These are phyloP conservation scores for Leersia perrieri DNA, from an alignment of 176 grass and related monocot species.

Conservation along the genomic window DNA sequence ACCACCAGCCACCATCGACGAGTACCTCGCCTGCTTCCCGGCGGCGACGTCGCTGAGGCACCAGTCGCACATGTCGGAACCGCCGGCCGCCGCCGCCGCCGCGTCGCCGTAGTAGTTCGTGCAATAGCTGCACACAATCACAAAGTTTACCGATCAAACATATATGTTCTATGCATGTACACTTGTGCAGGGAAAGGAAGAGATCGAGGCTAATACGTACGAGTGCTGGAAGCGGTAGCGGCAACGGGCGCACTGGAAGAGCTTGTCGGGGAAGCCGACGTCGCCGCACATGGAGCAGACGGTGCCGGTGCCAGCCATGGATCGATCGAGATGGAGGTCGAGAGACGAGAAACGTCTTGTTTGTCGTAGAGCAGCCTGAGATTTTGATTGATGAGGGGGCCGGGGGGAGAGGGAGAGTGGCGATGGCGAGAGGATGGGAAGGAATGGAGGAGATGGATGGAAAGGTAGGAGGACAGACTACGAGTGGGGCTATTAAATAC, in stretches of 20 bases:
- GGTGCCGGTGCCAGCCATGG: conserved; percentile 37
- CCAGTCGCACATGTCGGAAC: conserved; percentile 79
- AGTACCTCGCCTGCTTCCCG: conserved; percentile 32
- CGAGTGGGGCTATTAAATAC: conserved; percentile 41
- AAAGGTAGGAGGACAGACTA: conserved; percentile 13
- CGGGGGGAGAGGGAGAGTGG: background rate
- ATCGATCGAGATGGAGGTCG: background rate
- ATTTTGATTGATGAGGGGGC: no score
- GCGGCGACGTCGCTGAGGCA: conserved; percentile 59
- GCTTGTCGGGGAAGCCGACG: conserved; percentile 96
- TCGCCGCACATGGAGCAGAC: conserved; percentile 98
- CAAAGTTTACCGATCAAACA: background rate
- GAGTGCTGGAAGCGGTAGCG: conserved; percentile 88
- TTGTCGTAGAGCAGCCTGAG: background rate
- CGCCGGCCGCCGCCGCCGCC: conserved; percentile 33
- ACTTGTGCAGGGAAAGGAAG: no score
- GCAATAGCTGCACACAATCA: conserved; percentile 60
- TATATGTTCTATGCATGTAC: no score
- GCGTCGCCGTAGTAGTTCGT: conserved; percentile 88
- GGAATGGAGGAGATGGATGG: conserved; percentile 13
- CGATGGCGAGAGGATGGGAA: background rate
- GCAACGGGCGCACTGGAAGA: conserved; percentile 86
- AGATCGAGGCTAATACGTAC: no score
- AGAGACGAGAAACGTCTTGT: background rate
- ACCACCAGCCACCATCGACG: background rate